Evolutionary conservation across 2,329 filamentous ascomycete genomes (phyloP), one percentile per base, ranked within the genome.

Genomic region (Colletotrichum simmondsii): DNA sequence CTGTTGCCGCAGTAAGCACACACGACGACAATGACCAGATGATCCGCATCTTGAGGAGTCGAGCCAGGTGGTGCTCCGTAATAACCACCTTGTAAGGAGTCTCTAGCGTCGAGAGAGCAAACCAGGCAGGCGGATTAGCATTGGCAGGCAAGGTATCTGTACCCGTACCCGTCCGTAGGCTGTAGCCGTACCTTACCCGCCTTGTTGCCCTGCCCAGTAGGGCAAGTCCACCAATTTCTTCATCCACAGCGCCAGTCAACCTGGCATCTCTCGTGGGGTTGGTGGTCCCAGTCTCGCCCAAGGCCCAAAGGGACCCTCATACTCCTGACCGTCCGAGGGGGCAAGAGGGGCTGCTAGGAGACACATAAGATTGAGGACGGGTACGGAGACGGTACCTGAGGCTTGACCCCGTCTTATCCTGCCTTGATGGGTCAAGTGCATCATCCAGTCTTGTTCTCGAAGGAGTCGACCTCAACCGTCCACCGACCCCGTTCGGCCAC

Each of bases 121-220:
- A 56, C 70, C 66, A 70, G 46, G 54, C 66, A 46, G 54, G 66
- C 61, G 70, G 66, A 35, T 42, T 61, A 32, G 22, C 49, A 61
- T 42, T 65, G 37, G 58, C 60, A 56, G 46, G 46, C 68, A 71
- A 68, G 69, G 69, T 46, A 42, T 54, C 14, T 11, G 52, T 59
- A 60, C 26, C 42, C 65, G 30, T 63, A 32, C 42, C 65, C 70
- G 56, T 65, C 14, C 59, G 65, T 30, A 61, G 64, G 32, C 49
- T 53, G 28, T 57, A 58, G 35, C 49, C 58, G 52, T 53, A 52
- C 66, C 42, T 54, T 60, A 53, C 30, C 54, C 60, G 59, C 35
- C 54, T 65, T 69, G 37, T 16, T 59, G 58, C 26, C 60, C 59
- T 69, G 42, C 66, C 64, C 64, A 62, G 66, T 70, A 72, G 66